Percentiles rank a stretch among this genome's conserved stretches.
Conservation (phyloP, 2,329 filamentous ascomycete genomes). For the Colletotrichum cereale region DNA sequence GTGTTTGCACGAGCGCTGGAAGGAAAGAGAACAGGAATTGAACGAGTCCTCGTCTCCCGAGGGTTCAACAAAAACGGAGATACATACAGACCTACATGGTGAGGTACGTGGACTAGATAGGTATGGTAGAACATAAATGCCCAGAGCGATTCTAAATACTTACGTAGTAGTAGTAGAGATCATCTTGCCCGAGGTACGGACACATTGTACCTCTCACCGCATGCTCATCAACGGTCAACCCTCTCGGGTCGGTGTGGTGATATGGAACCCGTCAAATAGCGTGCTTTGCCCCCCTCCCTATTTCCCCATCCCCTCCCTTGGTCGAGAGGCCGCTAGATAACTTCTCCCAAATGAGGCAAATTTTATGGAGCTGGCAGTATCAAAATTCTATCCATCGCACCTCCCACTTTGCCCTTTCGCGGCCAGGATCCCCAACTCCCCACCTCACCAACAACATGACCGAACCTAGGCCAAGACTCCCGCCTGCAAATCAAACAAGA, state of each 20-base stretch:
- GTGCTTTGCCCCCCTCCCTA: slow-evolving; percentile 26
- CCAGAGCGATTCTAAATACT: not conserved
- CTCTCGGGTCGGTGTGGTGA: slow-evolving; percentile 33
- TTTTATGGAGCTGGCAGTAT: slow-evolving; percentile 31
- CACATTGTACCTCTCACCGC: slow-evolving; percentile 22
- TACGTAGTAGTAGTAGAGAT: no score
- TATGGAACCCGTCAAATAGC: slow-evolving; percentile 37
- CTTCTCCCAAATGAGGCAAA: slow-evolving; percentile 36
- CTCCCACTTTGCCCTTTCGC: not conserved
- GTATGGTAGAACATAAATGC: not conserved
- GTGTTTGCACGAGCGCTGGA: slow-evolving; percentile 27
- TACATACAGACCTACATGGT: no score
- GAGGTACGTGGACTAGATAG: no score
- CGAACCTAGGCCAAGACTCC: not conserved
- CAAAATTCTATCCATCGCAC: slow-evolving; percentile 16
- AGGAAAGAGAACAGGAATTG: not conserved
- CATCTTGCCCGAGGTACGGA: not conserved
- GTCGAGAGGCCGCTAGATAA: slow-evolving; percentile 29
- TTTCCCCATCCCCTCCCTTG: slow-evolving; percentile 21
- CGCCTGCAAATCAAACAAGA: not conserved
- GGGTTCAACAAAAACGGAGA: not conserved
- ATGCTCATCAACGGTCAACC: not conserved
- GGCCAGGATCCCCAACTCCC: not conserved
- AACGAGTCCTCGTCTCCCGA: not conserved
- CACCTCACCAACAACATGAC: not conserved